Base-by-base conservation (phyloP, 2,329 filamentous ascomycete genomes). In the Fusarium heterosporum region DNA sequence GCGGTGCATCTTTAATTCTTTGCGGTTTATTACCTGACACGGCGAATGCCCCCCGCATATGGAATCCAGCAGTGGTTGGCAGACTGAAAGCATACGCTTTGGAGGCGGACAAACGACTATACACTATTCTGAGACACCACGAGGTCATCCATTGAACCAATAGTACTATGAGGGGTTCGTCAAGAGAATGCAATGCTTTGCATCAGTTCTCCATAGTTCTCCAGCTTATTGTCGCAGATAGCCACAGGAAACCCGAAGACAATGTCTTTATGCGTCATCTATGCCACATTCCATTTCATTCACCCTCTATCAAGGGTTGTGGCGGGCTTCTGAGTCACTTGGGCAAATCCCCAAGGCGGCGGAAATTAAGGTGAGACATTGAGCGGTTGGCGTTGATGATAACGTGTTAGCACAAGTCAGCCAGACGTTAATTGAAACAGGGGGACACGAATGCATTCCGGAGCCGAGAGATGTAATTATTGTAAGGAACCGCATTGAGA, bases 111-210 rank as follows among this genome's bases (percentile, higher is more conserved):
- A 34, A 52, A 34, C 45, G 32, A 28, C 47, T 48, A 49, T 49
- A 38, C 55, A 39, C 51, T 42, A 52, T 34, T 48, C 55, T 55
- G 49, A 72, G 64, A 73, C 68, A 70, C 70, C 71, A 73, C 60
- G 66, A 50, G 57, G 55, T 32, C 40, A 30, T 53, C 12, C 19
- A 16, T 32, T 47, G 55, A 70, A 49, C 51, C 60, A 61, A 48
- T 61, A 56, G 39, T 22, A 45, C 36, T n/a, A 40, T 42, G 25
- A 50, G 39, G 39, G 55, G 55, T n/a, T 26, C 32, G 30, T 19
- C 29, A 19, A 29, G 26, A 54, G 70, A 73, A 73, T 72, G 64
- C 56, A 65, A 72, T 72, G 50, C 47, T 41, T 58, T 47, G 22
- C 22, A 58, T 47, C 36, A 43, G 12, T 39, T 49, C 34, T 38